Evolutionary conservation across 176 grass and related monocot genomes (phyloP), one percentile per base, ranked within the genome.

Genomic region (Phoenix roebelenii): DNA sequence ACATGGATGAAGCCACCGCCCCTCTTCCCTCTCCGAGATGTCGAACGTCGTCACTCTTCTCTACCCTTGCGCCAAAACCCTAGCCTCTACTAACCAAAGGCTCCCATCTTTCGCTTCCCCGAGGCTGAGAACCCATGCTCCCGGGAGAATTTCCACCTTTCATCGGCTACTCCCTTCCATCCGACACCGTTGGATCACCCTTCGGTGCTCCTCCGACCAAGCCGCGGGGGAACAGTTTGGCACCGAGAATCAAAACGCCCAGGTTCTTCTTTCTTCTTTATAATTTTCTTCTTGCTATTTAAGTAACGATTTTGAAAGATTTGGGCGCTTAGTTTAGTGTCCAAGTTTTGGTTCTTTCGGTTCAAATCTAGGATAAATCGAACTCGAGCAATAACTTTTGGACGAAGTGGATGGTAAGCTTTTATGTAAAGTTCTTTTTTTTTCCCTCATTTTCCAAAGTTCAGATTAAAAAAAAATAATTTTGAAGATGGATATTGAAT

Each of bases 371-470:
- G 78, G 82, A 79, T 35, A 57, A 70, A 55, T 51, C 75, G 1
- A 29, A 25, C 17, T 23, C 74, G 24, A 12, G 30, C 22, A 61
- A 70, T 14, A 57, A 49, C n/a, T 86, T 86, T 54, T 86, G 67
- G 72, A 50, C 49, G 17, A 83, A 77, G 57, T 85, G 79, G 75
- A 76, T 62, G 82, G 75, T 90, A 55, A 82, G 71, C 49, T 58
- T 4, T 16, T 52, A 17, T 1, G 17, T 67, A 18, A 56, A n/a
- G 10, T 30, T 51, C 24, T 49, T 25, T 10, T 16, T 83, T 17
- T 54, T 20, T 5, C 51, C 51, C 20, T 50, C 15, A 25, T 25
- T 28, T 4, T 44, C 9, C 9, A 12, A 12, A 1, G 7, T 44
- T 44, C 9, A 44, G 35, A 44, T 9, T 2, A 7, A 35, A 44